Evolutionary conservation across 164 flowering plant genomes (phyloP), one percentile per base, ranked within the genome.

Genomic region (Magnolia officinalis): DNA sequence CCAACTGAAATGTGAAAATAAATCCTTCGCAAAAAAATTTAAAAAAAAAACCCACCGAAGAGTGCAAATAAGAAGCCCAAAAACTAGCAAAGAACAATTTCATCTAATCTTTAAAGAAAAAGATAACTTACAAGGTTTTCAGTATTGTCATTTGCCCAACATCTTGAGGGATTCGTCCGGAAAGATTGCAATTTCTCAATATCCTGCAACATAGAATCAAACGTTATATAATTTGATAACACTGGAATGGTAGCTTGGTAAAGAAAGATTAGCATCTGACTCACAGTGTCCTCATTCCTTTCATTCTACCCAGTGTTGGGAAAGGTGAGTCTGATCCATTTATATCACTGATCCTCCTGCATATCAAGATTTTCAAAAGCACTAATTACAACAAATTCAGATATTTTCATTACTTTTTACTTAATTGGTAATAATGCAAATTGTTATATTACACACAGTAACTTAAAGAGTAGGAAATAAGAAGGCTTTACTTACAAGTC

Each of bases 281-380:
- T 72, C 85, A 91, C 97, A 91, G 74, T 72, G 74, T 84, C 26
- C 2, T 52, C 67, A 91, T 24, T 78, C 71, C 78, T 74, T 79
- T 80, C 81, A 83, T 82, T 61, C 79, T 87, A 77, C 72, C 78
- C 50, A 91, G 65, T 11, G 14, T 21, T 63, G 95, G 97, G 80
- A 91, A 90, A 26, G 49, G 67, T 29, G 84, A 87, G 67, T 50
- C 66, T 58, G 87, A 72, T 71, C 92, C 89, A 21, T 74, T 78
- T 70, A 90, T 71, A 59, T 93, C 98, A 80, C 89, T 87, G 18
- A 92, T 90, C 81, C 92, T 89, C 88, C 96, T 93, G 89, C 66
- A 75, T 74, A 88, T 50, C 9, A 52, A 67, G 63, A 2, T 52
- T 65, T 26, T 50, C 50, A 63, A 50, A 20, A 67, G 50, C 37